A percentile compares a stretch with the other conserved stretches of the same genome.
These are phyloP conservation scores for Dothideomycetes sp. DNA, from an alignment of 2,329 filamentous ascomycete genomes.

Conservation along the genomic window DNA sequence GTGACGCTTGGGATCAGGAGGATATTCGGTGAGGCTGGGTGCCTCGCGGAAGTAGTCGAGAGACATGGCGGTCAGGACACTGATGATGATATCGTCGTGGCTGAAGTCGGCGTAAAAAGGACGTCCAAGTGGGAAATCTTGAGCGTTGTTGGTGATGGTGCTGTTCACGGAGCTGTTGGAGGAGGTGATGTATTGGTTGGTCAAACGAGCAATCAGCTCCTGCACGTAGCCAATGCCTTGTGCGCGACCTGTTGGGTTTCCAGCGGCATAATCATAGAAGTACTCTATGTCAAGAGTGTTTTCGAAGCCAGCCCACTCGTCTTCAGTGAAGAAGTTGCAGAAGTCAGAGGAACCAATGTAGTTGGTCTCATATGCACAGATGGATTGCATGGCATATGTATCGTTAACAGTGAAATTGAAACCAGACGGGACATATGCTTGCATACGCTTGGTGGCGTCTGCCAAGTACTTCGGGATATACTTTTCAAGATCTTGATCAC, in stretches of 20 bases:
- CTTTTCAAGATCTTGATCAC: slow-evolving; percentile 29
- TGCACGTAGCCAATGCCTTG: slow-evolving; percentile 44
- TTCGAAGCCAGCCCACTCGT: slow-evolving; percentile 46
- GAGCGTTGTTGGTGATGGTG: slow-evolving; percentile 34
- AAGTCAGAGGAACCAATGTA: slow-evolving; percentile 41
- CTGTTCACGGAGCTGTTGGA: slow-evolving; percentile 43
- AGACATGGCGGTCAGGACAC: slow-evolving; percentile 39
- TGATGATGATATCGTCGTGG: slow-evolving; percentile 43
- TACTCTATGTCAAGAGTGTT: slow-evolving; percentile 43
- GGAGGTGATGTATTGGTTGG: slow-evolving; percentile 33
- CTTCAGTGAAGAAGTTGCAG: slow-evolving; percentile 42
- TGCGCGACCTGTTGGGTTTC: slow-evolving; percentile 40
- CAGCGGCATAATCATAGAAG: slow-evolving; percentile 32
- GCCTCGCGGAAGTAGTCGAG: slow-evolving; percentile 43
- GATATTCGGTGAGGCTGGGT: slow-evolving; percentile 30
- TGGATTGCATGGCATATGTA: slow-evolving; percentile 36
- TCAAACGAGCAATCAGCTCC: slow-evolving; percentile 39
- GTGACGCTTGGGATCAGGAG: slow-evolving; percentile 31
- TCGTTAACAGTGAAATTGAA: slow-evolving; percentile 40
- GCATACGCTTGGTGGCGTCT: slow-evolving; percentile 34
- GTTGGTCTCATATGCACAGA: slow-evolving; percentile 44
- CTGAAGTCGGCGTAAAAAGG: slow-evolving; percentile 43
- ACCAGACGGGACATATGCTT: slow-evolving; percentile 34
- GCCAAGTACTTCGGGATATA: slow-evolving; percentile 38
- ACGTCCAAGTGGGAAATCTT: slow-evolving; percentile 36